Conservation (phyloP, 306 rosid species). For the Nissolia schottii region DNA sequence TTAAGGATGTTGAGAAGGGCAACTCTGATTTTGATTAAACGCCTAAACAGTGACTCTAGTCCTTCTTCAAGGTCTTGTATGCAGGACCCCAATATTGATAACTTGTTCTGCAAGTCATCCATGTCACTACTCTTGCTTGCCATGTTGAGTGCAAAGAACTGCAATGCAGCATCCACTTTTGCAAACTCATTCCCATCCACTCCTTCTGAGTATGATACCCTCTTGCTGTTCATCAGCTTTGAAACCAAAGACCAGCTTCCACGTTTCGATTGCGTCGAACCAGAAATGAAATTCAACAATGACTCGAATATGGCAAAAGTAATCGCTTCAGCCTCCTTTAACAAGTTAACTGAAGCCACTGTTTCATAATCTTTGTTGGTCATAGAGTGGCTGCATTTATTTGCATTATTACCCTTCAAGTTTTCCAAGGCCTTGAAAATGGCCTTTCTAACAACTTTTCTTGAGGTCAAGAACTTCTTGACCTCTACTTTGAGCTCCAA, state of each 20-base stretch:
- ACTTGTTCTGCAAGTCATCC: constrained; percentile 23
- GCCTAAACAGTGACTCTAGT: constrained; percentile 31
- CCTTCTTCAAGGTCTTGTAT: constrained; percentile 40
- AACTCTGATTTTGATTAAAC: constrained; percentile 40
- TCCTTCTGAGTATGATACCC: constrained; percentile 15
- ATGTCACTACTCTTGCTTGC: constrained; percentile 18
- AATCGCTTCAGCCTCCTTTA: constrained; percentile 32
- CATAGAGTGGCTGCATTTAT: neutral
- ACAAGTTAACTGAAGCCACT: constrained; percentile 12
- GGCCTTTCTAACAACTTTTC: constrained; percentile 36
- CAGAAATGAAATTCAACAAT: constrained; percentile 29
- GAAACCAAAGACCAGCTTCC: constrained; percentile 35
- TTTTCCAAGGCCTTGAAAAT: constrained; percentile 30
- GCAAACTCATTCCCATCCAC: constrained; percentile 32
- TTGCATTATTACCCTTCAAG: constrained; percentile 21
- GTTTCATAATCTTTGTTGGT: constrained; percentile 16
- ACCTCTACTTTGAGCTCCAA: constrained; percentile 19
- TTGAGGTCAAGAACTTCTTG: constrained; percentile 29
- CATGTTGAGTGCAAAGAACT: constrained; percentile 24
- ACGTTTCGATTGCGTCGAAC: constrained; percentile 23
- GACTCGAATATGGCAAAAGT: constrained; percentile 27
- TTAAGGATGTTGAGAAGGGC: constrained; percentile 33
- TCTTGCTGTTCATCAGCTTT: constrained; percentile 26
- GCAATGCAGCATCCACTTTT: constrained; percentile 29
- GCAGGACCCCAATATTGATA: constrained; percentile 28